phyloP scores from a whole-genome alignment of 805 yeast species.

The Saccharomycopsis javanensis region DNA sequence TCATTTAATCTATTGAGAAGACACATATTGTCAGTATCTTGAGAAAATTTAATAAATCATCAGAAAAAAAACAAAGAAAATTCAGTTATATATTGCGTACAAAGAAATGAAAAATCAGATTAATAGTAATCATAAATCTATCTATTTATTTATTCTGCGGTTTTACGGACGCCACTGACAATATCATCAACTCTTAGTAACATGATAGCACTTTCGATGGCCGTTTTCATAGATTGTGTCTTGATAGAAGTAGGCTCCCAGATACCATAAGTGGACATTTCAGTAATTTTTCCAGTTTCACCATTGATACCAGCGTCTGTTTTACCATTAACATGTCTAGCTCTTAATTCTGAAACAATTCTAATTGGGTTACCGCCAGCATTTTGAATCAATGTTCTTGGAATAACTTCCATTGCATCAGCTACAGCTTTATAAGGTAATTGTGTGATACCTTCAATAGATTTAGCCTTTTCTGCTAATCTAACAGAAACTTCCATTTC shows the following conservation, averaged over 20 bases:
- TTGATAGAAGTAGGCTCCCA: slow-evolving; percentile 99
- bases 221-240: slow-evolving; percentile 95
- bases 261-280: slow-evolving; percentile 90
- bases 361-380: slow-evolving; percentile 97
- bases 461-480: slow-evolving; percentile 82
- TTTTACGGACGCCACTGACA: slow-evolving; percentile 83
- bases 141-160: background rate
- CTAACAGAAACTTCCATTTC: slow-evolving; percentile 95
- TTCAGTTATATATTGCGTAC: background rate
- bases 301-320: slow-evolving; percentile 91
- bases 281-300: slow-evolving; percentile 85
- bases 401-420: slow-evolving; percentile 97
- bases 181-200: slow-evolving; percentile 94
- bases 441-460: slow-evolving; percentile 89
- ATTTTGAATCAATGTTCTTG: slow-evolving; percentile 93
- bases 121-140: background rate
- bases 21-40: too few relatives aligned
- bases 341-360: slow-evolving; percentile 80
- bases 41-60: background rate
- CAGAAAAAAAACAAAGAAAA: background rate
- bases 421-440: slow-evolving; percentile 99
- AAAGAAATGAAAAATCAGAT: background rate
- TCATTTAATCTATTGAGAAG: too few relatives aligned
- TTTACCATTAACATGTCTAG: slow-evolving; percentile 89
- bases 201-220: slow-evolving; percentile 92